These are phyloP conservation scores for Zygotorulaspora danielsina DNA, from an alignment of 805 yeast genomes.

Conservation along the genomic window DNA sequence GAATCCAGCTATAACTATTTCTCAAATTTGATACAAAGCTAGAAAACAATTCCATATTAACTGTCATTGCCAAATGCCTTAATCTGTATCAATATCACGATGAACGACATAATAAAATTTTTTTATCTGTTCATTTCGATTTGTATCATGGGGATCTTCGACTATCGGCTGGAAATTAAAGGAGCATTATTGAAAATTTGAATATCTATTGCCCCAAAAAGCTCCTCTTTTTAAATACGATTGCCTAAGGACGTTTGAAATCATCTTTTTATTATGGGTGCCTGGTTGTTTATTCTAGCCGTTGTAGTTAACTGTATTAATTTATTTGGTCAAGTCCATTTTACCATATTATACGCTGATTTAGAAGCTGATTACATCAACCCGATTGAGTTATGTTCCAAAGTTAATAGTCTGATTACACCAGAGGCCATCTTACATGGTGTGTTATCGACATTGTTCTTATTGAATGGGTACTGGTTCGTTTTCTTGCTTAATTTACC, in stretches of 20 bases:
- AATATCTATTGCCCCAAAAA: too few relatives aligned
- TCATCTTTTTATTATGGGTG: conserved; percentile 10
- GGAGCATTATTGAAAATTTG: too few relatives aligned
- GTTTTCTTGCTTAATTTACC: conserved; percentile 80
- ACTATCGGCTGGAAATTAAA: neutral
- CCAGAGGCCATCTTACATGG: conserved; percentile 90
- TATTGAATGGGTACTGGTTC: conserved; percentile 90
- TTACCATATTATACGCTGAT: conserved; percentile 93
- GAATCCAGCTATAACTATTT: too few relatives aligned
- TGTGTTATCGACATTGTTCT: conserved; percentile 60
- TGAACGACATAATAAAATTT: neutral
- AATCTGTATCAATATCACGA: neutral
- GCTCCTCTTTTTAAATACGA: too few relatives aligned
- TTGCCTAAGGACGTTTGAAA: too few relatives aligned
- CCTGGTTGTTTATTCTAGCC: conserved; percentile 55
- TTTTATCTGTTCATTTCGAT: neutral
- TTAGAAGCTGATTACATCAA: conserved; percentile 94
- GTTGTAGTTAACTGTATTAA: conserved; percentile 82
- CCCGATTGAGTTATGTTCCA: conserved; percentile 93
- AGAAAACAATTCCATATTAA: too few relatives aligned
- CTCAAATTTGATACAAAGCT: too few relatives aligned
- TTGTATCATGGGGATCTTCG: neutral
- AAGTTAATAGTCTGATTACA: conserved; percentile 78
- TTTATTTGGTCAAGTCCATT: conserved; percentile 87
- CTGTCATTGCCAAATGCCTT: too few relatives aligned